Percentiles rank a stretch among this genome's conserved stretches.
These are phyloP conservation scores for Quercus variabilis DNA, from an alignment of 306 rosid genomes.

Conservation along the genomic window DNA sequence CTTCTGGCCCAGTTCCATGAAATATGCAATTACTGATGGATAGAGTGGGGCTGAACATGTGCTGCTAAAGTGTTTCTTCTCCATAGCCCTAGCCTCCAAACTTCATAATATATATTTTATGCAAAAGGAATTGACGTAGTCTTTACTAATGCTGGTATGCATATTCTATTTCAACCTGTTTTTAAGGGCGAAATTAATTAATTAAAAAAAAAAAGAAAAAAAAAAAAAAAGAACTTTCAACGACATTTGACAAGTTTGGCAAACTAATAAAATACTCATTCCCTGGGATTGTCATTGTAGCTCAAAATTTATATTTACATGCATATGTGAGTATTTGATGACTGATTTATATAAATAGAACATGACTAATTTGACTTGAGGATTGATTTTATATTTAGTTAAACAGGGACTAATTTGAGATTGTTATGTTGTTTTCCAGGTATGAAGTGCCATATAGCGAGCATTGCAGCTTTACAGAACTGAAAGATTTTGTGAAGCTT, in stretches of 20 bases:
- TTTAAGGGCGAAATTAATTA: no score
- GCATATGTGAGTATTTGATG: neutral
- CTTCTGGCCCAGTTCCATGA: neutral
- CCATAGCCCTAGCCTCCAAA: neutral
- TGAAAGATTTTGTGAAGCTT: constrained; percentile 68
- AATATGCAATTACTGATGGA: neutral
- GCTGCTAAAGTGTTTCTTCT: neutral
- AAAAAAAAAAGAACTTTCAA: no score
- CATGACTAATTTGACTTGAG: neutral
- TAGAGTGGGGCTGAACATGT: neutral
- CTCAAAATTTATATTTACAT: neutral
- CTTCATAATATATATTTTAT: no score
- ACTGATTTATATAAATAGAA: neutral
- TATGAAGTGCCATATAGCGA: constrained; percentile 96
- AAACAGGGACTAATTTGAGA: neutral
- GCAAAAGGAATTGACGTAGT: no score
- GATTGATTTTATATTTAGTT: neutral
- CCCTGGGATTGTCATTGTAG: neutral
- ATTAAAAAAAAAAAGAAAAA: no score
- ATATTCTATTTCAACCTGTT: no score
- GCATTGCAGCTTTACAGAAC: constrained; percentile 89
- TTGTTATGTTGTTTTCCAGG: constrained; percentile 35
- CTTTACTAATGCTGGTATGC: no score
- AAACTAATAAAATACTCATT: neutral
- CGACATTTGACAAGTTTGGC: no score